A percentile compares a stretch with the other conserved stretches of the same genome.
Conservation (phyloP, 148 eudicot species). For the Cornus kousa region DNA sequence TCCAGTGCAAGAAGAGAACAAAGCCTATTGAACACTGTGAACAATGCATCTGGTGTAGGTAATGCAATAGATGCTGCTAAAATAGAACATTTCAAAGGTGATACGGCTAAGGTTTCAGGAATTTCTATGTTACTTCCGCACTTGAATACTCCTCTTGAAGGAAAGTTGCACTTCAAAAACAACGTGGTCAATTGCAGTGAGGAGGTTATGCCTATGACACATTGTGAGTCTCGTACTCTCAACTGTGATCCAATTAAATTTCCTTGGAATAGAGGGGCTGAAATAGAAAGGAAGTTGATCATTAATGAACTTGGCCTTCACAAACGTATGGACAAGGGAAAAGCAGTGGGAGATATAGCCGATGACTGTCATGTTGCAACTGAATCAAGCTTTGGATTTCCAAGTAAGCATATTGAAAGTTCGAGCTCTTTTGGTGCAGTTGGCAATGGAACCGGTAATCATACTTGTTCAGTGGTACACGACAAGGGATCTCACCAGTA, state of each 20-base stretch:
- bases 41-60: constrained; percentile 18
- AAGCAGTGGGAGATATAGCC: constrained; percentile 20
- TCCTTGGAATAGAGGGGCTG: constrained; percentile 19
- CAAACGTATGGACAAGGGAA: constrained; percentile 23
- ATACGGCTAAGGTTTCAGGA: constrained; percentile 19
- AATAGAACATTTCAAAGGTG: constrained; percentile 22
- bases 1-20: constrained; percentile 25
- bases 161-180: constrained; percentile 18
- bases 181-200: constrained; percentile 13
- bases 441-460: constrained; percentile 19
- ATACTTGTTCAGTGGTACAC: constrained; percentile 15
- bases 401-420: constrained; percentile 27
- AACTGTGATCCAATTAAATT: constrained; percentile 22
- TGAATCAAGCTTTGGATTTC: constrained; percentile 30
- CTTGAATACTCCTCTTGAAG: constrained; percentile 20
- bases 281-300: constrained; percentile 17
- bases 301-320: constrained; percentile 16
- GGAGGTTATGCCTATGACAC: constrained; percentile 24
- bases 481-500: constrained; percentile 18
- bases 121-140: constrained; percentile 23
- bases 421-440: constrained; percentile 21
- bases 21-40: constrained; percentile 19
- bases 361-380: constrained; percentile 19
- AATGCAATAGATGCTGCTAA: constrained; percentile 20
- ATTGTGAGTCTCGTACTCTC: constrained; percentile 26